Base-by-base conservation (phyloP, 1,284 basidiomycete genomes). In the Sanguinoderma infundibulare region DNA sequence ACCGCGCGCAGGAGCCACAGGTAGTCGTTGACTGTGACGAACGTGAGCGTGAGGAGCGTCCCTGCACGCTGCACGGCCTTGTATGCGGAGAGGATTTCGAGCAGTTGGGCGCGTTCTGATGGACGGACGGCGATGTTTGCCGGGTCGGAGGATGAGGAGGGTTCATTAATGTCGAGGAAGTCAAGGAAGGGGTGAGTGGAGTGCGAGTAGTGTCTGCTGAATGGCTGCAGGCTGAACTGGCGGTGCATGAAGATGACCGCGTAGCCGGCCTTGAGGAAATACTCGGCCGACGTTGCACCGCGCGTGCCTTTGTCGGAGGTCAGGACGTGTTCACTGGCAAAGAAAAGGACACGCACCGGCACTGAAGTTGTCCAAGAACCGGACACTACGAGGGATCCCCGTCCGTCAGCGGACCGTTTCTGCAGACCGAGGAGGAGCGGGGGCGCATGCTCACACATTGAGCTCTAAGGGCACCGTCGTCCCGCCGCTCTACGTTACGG, bases 161-260 rank as follows among this genome's bases (percentile, higher is more conserved):
- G 62, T 38, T 61, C 62, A 36, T 93, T 87, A 63, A 95, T 86
- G 51, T 94, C 88, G n/a, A 99, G 84, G 63, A 99, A 90, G 76
- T 98, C 96, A 59, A 99, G 87, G 78, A 99, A 98, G 0, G 97
- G 97, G 75, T 98, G 97, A 2, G 96, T 96, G 0, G 96, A 97
- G 75, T 99, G 97, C 8, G 94, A 96, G 78, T 98, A 99, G 74
- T 98, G 97, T 53, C 97, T 81, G 69, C 94, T 96, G 81, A 96
- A 99, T 0, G 98, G 97, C 66, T 97, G 94, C 36, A 99, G 87
- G 67, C 95, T 98, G 81, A 98, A 97, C 75, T 98, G 95, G 9
- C 97, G 85, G 77, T 98, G 96, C 87, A 99, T 92, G 78, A 99
- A 99, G 72, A 99, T 96, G 73, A 99, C 98, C 24, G 96, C 96